Percentiles rank a stretch among this genome's conserved stretches.
These are phyloP conservation scores for Angophora floribunda DNA, from an alignment of 345 rosid genomes.

Conservation along the genomic window DNA sequence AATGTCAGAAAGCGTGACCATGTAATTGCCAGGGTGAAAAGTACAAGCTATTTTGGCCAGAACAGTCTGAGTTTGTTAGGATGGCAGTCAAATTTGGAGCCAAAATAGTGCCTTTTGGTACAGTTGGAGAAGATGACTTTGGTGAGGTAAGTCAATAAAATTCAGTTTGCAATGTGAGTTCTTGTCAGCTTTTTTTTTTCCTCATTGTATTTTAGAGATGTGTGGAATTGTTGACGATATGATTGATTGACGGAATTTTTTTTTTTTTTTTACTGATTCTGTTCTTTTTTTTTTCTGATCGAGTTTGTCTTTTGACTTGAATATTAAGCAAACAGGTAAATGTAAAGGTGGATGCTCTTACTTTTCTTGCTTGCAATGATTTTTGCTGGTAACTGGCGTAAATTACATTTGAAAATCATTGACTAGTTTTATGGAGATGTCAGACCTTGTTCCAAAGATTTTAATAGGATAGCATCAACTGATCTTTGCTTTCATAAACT, in stretches of 20 bases:
- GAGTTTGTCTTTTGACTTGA: neutral
- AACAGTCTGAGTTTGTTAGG: constrained; percentile 67
- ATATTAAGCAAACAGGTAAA: neutral
- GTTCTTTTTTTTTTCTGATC: neutral
- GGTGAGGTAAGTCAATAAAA: constrained; percentile 32
- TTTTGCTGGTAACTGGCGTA: neutral
- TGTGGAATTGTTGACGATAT: neutral
- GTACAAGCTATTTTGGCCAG: constrained; percentile 79
- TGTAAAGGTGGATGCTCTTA: neutral
- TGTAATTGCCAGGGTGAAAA: constrained; percentile 52
- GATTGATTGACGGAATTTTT: neutral
- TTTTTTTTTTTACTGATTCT: neutral
- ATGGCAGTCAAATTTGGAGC: constrained; percentile 86
- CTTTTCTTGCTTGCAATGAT: neutral
- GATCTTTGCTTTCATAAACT: neutral
- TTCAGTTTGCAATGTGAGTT: neutral
- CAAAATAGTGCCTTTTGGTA: constrained; percentile 76
- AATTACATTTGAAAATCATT: neutral
- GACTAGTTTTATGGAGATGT: neutral
- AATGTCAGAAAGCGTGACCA: neutral
- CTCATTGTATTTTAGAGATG: neutral
- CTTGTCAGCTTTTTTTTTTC: neutral
- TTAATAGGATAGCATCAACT: neutral
- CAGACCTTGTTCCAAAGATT: neutral
- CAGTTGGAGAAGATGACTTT: constrained; percentile 69